phyloP scores from a whole-genome alignment of 2,329 filamentous ascomycete species.

The Dothidotthia symphoricarpi region DNA sequence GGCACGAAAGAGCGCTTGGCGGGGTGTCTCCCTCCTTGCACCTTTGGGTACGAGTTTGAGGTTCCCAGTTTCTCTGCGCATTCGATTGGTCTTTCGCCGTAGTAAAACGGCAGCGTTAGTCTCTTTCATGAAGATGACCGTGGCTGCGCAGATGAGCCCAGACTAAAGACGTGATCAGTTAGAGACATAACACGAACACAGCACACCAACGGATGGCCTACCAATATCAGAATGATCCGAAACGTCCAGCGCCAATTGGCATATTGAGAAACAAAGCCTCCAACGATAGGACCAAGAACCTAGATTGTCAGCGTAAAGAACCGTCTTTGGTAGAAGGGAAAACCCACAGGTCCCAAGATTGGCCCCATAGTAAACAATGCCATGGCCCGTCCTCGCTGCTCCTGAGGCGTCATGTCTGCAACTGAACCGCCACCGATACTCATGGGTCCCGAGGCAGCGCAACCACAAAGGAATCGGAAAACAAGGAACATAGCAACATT shows the following conservation, averaged over 20 bases:
- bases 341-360: slow-evolving; percentile 48
- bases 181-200: too few species aligned
- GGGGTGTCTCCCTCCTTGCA: slow-evolving; percentile 44
- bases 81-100: slow-evolving; percentile 58
- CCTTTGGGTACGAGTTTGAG: slow-evolving; percentile 38
- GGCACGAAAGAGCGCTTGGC: slow-evolving; percentile 31
- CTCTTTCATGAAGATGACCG: slow-evolving; percentile 47
- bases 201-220: background rate
- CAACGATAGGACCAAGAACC: slow-evolving; percentile 14
- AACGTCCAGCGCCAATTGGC: slow-evolving; percentile 18
- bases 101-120: slow-evolving; percentile 51
- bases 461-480: slow-evolving; percentile 28
- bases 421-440: slow-evolving; percentile 54
- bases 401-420: slow-evolving; percentile 51
- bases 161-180: too few species aligned
- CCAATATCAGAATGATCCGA: slow-evolving; percentile 9
- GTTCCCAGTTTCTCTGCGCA: slow-evolving; percentile 43
- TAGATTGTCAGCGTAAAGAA: background rate
- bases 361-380: slow-evolving; percentile 51
- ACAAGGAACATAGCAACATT: slow-evolving; percentile 22
- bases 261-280: slow-evolving; percentile 8
- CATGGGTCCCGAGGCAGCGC: slow-evolving; percentile 17
- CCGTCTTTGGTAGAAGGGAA: slow-evolving; percentile 29
- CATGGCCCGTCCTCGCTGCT: slow-evolving; percentile 51
- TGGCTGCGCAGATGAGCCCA: too few species aligned